Base-by-base conservation (phyloP, 768 basidiomycete genomes). In the Dictyophora rubrovolvata region DNA sequence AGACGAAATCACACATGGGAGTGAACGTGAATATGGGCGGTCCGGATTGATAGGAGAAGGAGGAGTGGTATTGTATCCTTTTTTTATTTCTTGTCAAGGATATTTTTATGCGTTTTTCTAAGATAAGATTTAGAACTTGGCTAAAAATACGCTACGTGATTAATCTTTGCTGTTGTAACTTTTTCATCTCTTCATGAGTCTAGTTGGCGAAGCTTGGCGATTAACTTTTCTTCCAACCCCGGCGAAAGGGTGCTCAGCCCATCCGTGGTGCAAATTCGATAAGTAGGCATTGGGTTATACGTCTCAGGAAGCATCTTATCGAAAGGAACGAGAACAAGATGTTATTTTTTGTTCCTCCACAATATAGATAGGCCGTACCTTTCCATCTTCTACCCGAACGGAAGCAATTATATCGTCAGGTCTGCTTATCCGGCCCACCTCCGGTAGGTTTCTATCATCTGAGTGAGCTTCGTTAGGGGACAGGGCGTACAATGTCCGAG, bases 211-310 rank as follows among this genome's bases (percentile, higher is more conserved):
- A 84, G 68, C 17, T 74, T 53, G 50, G 56, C 65, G 58, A 64
- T 70, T 63, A 89, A 74, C 46, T 77, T 74, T 61, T 69, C 66
- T 37, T 79, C 76, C 9, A 91, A 74, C 2, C 86, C 87, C 5
- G 82, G 80, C 0, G 88, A 87, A 53, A 92, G 76, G 60, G 81
- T 79, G 1, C 77, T 75, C 0, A 87, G 70, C 1, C 89, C 90
- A 60, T 90, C 86, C 11, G 79, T 69, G 1, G 90, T 92, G 69
- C 86, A 89, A 17, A 91, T 61, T 18, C 90, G 81, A 68, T 92
- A 92, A 7, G 89, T 77, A 0, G 89, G 88, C 89, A 92, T 91
- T 5, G 85, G 77, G 65, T 87, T 81, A 64, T 91, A 92, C 1
- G 89, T 92, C 23, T 86, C 82, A 0, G 82, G 66, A 10, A 78